Base-by-base conservation (phyloP, 176 grass and related monocot species). In the Elymus sibiricus region DNA sequence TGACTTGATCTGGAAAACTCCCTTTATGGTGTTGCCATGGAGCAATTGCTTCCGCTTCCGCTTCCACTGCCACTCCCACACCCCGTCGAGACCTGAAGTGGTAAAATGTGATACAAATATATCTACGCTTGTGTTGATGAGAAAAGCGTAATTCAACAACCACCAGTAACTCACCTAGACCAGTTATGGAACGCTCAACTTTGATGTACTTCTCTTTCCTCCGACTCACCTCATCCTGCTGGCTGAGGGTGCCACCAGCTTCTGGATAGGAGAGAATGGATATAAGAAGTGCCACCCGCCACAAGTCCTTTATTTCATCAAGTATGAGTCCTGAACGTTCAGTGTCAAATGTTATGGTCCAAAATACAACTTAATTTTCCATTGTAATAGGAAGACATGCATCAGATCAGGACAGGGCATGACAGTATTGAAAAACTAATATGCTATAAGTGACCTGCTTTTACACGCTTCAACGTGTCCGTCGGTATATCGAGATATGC, bases 281-380 rank as follows among this genome's bases (percentile, higher is more conserved):
- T 55, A 89, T 43, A 47, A 95, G 51, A 65, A 98, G 68, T 24
- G 91, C 87, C 78, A 92, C 91, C 27, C 83, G 91, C 95, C 95
- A 95, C 82, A 90, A 90, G n/a, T 93, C 77, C 75, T 98, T 95
- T 83, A 93, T 93, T 88, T 98, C 89, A 51, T 26, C 11, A 55
- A 96, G 87, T 53, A 96, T 8, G 4, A 94, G 78, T 42, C 91
- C 91, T 96, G 79, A 64, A 69, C 11, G 42, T 44, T 44, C 42
- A 44, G 42, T 29, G 15, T 49, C 43, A 81, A 59, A 55, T 64
- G 40, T 28, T 76, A 28, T 37, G 12, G 61, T 42, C 53, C 37
- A n/a, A 61, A 79, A 31, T 77, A 35, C 14, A 42, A 16, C 59
- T 76, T 55, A 34, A 16, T 55, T 4, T 21, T 68, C 39, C 6